phyloP scores from a whole-genome alignment of 495 filamentous ascomycete genomes.

The Delitschia confertaspora region DNA sequence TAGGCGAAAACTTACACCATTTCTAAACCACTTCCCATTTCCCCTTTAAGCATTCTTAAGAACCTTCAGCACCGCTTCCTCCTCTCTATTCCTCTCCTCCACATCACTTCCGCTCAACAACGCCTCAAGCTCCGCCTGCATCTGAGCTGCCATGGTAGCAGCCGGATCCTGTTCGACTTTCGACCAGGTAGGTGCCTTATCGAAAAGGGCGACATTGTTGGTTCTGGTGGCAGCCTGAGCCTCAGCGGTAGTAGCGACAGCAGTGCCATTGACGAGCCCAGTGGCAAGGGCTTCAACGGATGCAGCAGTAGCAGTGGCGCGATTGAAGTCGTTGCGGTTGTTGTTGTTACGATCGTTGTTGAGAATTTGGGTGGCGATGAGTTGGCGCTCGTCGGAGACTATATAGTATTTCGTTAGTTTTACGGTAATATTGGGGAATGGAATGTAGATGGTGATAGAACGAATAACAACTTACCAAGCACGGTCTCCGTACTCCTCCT shows the following conservation, averaged over 20 bases:
- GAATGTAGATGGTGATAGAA: not conserved
- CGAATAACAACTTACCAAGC: constrained; percentile 19
- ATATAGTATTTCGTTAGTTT: constrained; percentile 2
- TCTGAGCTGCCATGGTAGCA: constrained; percentile 9
- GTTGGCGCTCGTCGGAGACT: constrained; percentile 15
- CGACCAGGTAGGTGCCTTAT: constrained; percentile 17
- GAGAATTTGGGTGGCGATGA: constrained; percentile 14
- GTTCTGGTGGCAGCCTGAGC: constrained; percentile 1
- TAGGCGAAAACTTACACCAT: too few species aligned
- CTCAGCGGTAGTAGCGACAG: not conserved
- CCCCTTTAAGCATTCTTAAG: too few species aligned
- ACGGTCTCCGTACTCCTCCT: constrained; percentile 14
- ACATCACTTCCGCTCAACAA: too few species aligned
- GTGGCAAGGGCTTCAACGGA: not conserved
- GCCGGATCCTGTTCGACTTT: constrained; percentile 19
- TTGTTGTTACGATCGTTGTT: not conserved
- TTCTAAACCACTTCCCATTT: too few species aligned
- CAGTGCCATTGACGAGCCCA: not conserved
- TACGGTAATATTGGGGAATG: not conserved
- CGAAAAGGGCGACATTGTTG: constrained; percentile 17
- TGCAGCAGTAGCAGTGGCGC: too few species aligned
- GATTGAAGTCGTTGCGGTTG: not conserved
- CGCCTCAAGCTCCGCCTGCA: constrained; percentile 16
- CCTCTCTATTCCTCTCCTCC: too few species aligned
- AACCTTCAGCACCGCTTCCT: too few species aligned